These are phyloP conservation scores for Tricladium varicosporioides DNA, from an alignment of 2,329 filamentous ascomycete genomes.

Conservation along the genomic window DNA sequence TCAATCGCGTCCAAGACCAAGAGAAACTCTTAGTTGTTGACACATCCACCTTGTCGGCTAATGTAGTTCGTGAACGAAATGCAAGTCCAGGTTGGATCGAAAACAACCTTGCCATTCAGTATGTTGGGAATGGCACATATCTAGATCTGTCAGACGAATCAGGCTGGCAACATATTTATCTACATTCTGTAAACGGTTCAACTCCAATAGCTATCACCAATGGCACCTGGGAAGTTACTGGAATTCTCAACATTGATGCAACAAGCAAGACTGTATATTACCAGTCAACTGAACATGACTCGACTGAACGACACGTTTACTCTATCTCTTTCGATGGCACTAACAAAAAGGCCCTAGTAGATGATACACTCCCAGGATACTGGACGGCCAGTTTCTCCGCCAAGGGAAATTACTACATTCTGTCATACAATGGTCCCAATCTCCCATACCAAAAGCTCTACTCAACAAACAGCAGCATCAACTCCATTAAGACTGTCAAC, in stretches of 20 bases:
- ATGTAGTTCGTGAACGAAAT: slow-evolving; percentile 47
- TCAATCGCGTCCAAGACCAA: slow-evolving; percentile 66
- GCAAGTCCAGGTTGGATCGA: slow-evolving; percentile 50
- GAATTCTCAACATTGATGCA: slow-evolving; percentile 58
- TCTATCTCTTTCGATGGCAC: slow-evolving; percentile 58
- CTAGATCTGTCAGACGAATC: slow-evolving; percentile 65
- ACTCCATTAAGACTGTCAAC: slow-evolving; percentile 55
- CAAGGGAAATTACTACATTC: slow-evolving; percentile 54
- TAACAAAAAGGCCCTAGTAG: slow-evolving; percentile 57
- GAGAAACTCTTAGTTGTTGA: slow-evolving; percentile 63
- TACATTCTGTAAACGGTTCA: slow-evolving; percentile 57
- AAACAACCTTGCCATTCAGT: slow-evolving; percentile 54
- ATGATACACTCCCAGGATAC: slow-evolving; percentile 56
- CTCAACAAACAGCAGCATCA: slow-evolving; percentile 49
- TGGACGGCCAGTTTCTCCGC: slow-evolving; percentile 64
- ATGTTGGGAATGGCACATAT: slow-evolving; percentile 51
- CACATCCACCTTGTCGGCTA: slow-evolving; percentile 44
- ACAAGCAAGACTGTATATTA: slow-evolving; percentile 59
- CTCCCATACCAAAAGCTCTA: slow-evolving; percentile 70
- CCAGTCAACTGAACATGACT: slow-evolving; percentile 62
- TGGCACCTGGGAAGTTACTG: slow-evolving; percentile 60
- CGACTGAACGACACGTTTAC: slow-evolving; percentile 66
- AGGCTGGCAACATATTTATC: slow-evolving; percentile 65
- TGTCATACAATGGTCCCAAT: slow-evolving; percentile 63
- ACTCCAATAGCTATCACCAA: slow-evolving; percentile 55